Conservation (phyloP, 2,329 filamentous ascomycete species). For the Trichoderma polysporum region DNA sequence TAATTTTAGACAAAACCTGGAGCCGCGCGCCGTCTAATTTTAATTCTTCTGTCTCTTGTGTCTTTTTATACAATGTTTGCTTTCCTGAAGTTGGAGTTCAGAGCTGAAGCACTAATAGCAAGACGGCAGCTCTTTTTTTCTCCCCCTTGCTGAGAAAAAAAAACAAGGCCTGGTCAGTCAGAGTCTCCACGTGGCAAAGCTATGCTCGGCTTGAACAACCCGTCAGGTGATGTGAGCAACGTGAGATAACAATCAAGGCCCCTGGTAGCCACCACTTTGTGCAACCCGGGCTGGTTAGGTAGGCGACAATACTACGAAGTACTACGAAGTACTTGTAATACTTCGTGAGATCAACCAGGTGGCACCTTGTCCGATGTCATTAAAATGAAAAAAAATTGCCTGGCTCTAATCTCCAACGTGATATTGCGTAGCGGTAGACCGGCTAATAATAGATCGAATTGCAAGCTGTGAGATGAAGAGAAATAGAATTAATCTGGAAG, state of each 20-base stretch:
- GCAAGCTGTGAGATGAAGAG: neutral
- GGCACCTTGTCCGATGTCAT: neutral
- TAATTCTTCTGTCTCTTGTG: neutral
- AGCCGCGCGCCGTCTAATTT: neutral
- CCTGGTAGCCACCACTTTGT: neutral
- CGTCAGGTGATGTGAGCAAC: slow-evolving; percentile 8
- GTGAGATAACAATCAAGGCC: neutral
- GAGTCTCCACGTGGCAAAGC: slow-evolving; percentile 13
- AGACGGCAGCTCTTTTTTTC: neutral
- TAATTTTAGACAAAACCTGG: slow-evolving; percentile 11
- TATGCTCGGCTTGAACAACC: neutral
- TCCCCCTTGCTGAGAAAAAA: neutral
- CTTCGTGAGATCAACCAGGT: neutral
- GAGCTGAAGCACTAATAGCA: no score
- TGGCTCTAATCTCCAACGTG: neutral
- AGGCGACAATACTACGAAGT: neutral
- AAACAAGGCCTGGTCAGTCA: neutral
- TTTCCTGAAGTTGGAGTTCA: neutral
- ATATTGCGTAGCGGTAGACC: neutral
- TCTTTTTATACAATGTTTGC: neutral
- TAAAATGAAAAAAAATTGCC: neutral
- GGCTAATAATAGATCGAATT: neutral
- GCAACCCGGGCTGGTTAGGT: neutral
- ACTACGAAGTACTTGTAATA: neutral
- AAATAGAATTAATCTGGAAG: neutral